phyloP scores from a whole-genome alignment of 345 rosid genomes.

The Anastatica hierochuntica region DNA sequence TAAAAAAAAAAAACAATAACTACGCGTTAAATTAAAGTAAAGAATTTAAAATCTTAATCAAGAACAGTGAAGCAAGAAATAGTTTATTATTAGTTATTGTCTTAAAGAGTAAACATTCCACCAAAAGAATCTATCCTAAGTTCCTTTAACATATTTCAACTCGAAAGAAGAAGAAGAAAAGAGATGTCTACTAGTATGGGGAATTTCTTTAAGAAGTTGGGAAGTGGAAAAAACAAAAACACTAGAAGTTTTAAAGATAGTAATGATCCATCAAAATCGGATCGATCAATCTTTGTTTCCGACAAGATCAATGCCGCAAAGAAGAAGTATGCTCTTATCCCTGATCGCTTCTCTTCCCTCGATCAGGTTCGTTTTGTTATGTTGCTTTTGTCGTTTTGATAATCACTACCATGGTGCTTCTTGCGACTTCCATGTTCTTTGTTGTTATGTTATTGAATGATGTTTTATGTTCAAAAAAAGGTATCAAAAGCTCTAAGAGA shows the following conservation, averaged over 20 bases:
- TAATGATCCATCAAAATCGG: not conserved
- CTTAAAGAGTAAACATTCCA: too few species aligned
- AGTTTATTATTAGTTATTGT: too few species aligned
- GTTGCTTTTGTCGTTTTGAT: not conserved
- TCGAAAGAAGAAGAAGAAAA: slow-evolving; percentile 12
- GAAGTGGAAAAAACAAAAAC: slow-evolving; percentile 15
- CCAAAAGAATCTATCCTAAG: too few species aligned
- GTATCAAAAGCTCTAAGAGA: slow-evolving; percentile 58
- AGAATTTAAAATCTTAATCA: too few species aligned
- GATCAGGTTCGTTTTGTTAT: slow-evolving; percentile 13
- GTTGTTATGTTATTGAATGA: not conserved
- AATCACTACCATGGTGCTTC: not conserved
- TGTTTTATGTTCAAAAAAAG: slow-evolving; percentile 15
- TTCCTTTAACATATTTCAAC: too few species aligned
- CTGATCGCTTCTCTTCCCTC: slow-evolving; percentile 26
- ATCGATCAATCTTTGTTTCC: not conserved
- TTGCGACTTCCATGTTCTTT: slow-evolving; percentile 6
- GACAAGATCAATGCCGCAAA: slow-evolving; percentile 15
- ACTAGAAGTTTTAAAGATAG: not conserved
- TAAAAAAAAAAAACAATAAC: too few species aligned
- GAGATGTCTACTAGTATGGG: slow-evolving; percentile 20
- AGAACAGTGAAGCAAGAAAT: too few species aligned
- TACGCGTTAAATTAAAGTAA: too few species aligned
- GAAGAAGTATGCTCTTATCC: slow-evolving; percentile 25
- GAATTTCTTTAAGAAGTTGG: slow-evolving; percentile 12